Conservation (phyloP, 2,329 filamentous ascomycete species). For the Chaetomium globosum region DNA sequence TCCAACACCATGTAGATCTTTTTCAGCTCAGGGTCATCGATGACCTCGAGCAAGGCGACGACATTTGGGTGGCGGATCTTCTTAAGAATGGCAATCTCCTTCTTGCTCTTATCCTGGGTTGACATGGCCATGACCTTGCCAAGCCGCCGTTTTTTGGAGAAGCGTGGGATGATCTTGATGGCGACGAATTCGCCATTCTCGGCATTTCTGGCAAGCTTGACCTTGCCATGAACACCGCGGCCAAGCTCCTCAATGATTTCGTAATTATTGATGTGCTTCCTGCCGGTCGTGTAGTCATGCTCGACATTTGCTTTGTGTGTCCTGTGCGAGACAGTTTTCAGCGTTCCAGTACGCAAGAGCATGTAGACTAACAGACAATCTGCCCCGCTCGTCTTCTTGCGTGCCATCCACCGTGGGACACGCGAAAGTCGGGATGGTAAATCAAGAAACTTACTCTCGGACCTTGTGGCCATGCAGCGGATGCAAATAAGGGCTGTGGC, state of each 20-base stretch:
- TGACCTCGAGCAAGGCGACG: constrained; percentile 91
- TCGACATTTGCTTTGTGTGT: constrained; percentile 92
- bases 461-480: constrained; percentile 73
- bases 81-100: constrained; percentile 96
- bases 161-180: constrained; percentile 97
- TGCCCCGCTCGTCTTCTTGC: constrained; percentile 10
- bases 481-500: constrained; percentile 68
- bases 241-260: constrained; percentile 96
- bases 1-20: constrained; percentile 99
- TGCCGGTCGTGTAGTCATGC: constrained; percentile 82
- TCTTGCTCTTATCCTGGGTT: constrained; percentile 80
- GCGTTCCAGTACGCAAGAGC: constrained; percentile 9
- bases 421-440: background rate
- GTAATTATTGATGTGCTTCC: constrained; percentile 97
- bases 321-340: constrained; percentile 48
- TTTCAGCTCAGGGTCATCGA: constrained; percentile 92
- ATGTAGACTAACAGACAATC: no score
- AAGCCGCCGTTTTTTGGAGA: constrained; percentile 89
- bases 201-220: constrained; percentile 87
- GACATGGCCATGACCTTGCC: constrained; percentile 72
- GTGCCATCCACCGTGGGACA: background rate
- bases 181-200: constrained; percentile 78
- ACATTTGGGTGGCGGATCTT: constrained; percentile 98
- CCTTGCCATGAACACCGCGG: constrained; percentile 94
- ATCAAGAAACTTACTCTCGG: constrained; percentile 64